These are phyloP conservation scores for Ceratobasidium sp. DNA, from an alignment of 1,284 basidiomycete genomes.

Conservation along the genomic window DNA sequence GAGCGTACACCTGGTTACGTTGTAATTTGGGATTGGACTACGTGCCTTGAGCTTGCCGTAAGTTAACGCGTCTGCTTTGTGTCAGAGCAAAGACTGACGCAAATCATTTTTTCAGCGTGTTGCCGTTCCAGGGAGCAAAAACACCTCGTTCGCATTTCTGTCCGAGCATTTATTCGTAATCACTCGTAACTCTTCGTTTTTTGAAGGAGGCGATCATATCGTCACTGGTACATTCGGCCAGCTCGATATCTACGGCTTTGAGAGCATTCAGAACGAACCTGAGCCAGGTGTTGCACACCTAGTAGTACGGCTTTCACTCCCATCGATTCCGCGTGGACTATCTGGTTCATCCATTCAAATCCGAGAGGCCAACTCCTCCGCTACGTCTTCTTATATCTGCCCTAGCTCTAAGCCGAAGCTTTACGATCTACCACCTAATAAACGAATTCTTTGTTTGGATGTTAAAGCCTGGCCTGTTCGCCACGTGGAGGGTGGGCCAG, in stretches of 20 bases:
- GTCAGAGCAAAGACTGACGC: neutral
- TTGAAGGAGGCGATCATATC: neutral
- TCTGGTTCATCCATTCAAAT: neutral
- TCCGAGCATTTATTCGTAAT: neutral
- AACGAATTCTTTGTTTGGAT: neutral
- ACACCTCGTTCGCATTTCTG: slow-evolving; percentile 1
- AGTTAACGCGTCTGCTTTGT: neutral
- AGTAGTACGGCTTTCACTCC: neutral
- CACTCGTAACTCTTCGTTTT: slow-evolving; percentile 1
- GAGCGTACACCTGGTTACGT: neutral
- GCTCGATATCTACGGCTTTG: neutral
- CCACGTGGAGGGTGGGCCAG: neutral
- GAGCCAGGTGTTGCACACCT: neutral
- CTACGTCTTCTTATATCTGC: neutral
- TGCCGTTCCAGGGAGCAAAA: neutral
- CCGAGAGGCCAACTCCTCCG: neutral
- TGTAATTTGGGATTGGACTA: slow-evolving; percentile 17
- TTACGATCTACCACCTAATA: neutral
- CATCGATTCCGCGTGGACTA: neutral
- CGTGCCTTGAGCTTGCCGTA: neutral
- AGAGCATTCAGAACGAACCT: neutral
- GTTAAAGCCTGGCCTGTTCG: neutral
- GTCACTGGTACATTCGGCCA: neutral
- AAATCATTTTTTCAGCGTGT: neutral
- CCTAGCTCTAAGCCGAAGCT: neutral